phyloP scores from a whole-genome alignment of 1,139 yeast species.

The Pichia sp. region DNA sequence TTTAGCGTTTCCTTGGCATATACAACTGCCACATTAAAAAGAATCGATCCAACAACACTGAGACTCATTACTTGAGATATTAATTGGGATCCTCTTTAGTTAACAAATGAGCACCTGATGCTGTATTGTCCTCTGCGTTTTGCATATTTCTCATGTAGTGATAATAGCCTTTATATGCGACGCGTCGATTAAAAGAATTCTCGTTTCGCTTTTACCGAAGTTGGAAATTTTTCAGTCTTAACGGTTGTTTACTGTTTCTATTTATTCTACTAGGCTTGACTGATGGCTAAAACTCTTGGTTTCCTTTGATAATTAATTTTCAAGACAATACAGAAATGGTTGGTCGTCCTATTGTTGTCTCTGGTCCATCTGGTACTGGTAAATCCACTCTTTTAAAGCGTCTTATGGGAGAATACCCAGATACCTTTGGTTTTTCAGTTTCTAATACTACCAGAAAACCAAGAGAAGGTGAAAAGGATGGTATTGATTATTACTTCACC shows the following conservation, averaged over 20 bases:
- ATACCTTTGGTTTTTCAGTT: constrained; percentile 84
- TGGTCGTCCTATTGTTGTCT: constrained; percentile 83
- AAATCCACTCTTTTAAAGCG: constrained; percentile 89
- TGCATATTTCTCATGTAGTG: too few species aligned
- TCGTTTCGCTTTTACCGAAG: too few species aligned
- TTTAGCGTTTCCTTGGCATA: constrained; percentile 3
- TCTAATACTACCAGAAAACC: constrained; percentile 92
- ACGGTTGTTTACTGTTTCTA: too few species aligned
- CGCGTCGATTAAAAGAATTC: too few species aligned
- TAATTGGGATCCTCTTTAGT: too few species aligned
- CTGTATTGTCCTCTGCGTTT: too few species aligned
- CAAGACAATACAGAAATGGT: constrained; percentile 14
- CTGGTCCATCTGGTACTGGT: constrained; percentile 98
- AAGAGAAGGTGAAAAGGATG: constrained; percentile 84
- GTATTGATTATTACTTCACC: constrained; percentile 81
- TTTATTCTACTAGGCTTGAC: too few species aligned
- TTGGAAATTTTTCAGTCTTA: too few species aligned
- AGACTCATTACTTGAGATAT: not conserved
- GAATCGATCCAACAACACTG: not conserved
- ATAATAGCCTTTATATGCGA: too few species aligned
- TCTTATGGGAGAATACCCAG: constrained; percentile 84
- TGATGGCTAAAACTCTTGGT: too few species aligned
- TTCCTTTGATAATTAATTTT: too few species aligned
- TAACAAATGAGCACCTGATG: too few species aligned
- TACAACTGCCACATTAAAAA: constrained; percentile 1